Evolutionary conservation across 192 early-diverging fungal genomes (phyloP).

Genomic region (Ramicandelaber brevisporus): DNA sequence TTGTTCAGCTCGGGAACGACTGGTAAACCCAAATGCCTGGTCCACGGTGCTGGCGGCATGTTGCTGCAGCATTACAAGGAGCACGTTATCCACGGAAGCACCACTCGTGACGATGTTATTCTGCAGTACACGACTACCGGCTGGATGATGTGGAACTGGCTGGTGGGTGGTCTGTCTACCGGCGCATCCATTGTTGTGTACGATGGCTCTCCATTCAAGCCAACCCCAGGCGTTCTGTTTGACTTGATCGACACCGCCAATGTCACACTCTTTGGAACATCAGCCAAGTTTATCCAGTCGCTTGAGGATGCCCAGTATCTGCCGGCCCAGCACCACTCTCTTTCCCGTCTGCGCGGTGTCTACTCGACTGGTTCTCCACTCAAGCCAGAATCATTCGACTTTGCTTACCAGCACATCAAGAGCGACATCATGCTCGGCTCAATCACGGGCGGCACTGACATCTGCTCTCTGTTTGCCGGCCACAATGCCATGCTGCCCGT

Average conservation of each 20-base stretch:
- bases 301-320: conserved; percentile 45
- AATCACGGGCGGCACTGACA: conserved; percentile 95
- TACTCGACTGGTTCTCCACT: conserved; percentile 90
- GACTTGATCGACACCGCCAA: conserved; percentile 43
- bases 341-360: conserved; percentile 40
- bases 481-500: conserved; percentile 76
- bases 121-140: conserved; percentile 82
- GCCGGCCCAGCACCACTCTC: conserved; percentile 31
- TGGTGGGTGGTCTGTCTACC: conserved; percentile 48
- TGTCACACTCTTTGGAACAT: conserved; percentile 77
- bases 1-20: conserved; percentile 89
- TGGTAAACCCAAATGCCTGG: conserved; percentile 87
- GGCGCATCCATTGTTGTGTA: conserved; percentile 63
- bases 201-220: conserved; percentile 88
- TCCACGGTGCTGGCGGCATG: conserved; percentile 75
- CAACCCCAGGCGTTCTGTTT: conserved; percentile 48
- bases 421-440: conserved; percentile 65
- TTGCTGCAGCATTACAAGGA: conserved; percentile 88
- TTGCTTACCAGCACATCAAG: conserved; percentile 69
- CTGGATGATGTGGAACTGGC: conserved; percentile 99
- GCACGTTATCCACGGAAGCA: conserved; percentile 62
- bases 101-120: conserved; percentile 45
- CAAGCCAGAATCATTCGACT: conserved; percentile 79
- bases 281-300: conserved; percentile 86
- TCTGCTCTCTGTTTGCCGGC: conserved; percentile 84